Conservation (phyloP, 2,329 filamentous ascomycete genomes). For the Lithohypha guttulata region DNA sequence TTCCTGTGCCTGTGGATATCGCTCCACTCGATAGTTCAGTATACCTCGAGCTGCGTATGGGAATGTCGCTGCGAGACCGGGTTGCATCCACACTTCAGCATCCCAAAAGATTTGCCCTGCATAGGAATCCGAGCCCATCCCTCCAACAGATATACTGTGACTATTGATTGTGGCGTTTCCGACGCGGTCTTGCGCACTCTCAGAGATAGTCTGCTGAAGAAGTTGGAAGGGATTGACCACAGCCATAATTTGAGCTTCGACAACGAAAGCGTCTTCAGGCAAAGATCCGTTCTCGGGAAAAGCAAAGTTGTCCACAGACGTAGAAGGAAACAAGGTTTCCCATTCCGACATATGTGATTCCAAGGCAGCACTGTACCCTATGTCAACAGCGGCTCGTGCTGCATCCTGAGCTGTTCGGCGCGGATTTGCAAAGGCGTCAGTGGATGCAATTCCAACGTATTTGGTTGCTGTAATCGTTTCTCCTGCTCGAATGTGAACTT, state of each 20-base stretch:
- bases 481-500: slow-evolving; percentile 43
- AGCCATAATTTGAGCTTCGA: slow-evolving; percentile 41
- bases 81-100: slow-evolving; percentile 58
- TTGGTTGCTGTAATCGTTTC: slow-evolving; percentile 50
- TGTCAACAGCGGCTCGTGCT: slow-evolving; percentile 37
- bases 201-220: slow-evolving; percentile 40
- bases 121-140: slow-evolving; percentile 56
- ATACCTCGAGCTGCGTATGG: slow-evolving; percentile 53
- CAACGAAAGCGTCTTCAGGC: slow-evolving; percentile 45
- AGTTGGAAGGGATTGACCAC: slow-evolving; percentile 39
- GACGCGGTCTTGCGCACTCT: slow-evolving; percentile 40
- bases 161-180: slow-evolving; percentile 44
- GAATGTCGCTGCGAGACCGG: slow-evolving; percentile 53
- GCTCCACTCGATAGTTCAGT: slow-evolving; percentile 51
- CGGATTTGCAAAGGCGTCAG: slow-evolving; percentile 54
- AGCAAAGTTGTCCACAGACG: slow-evolving; percentile 54
- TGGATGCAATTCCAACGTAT: slow-evolving; percentile 57
- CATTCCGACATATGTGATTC: slow-evolving; percentile 51
- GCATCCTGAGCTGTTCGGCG: slow-evolving; percentile 45
- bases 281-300: slow-evolving; percentile 47
- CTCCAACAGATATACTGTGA: slow-evolving; percentile 58
- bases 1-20: slow-evolving; percentile 47
- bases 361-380: slow-evolving; percentile 47
- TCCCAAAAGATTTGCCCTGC: slow-evolving; percentile 58
- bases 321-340: slow-evolving; percentile 48